Percentiles rank a stretch among this genome's conserved stretches.
These are phyloP conservation scores for Mycena albidolilacea DNA, from an alignment of 768 basidiomycete genomes.

Conservation along the genomic window DNA sequence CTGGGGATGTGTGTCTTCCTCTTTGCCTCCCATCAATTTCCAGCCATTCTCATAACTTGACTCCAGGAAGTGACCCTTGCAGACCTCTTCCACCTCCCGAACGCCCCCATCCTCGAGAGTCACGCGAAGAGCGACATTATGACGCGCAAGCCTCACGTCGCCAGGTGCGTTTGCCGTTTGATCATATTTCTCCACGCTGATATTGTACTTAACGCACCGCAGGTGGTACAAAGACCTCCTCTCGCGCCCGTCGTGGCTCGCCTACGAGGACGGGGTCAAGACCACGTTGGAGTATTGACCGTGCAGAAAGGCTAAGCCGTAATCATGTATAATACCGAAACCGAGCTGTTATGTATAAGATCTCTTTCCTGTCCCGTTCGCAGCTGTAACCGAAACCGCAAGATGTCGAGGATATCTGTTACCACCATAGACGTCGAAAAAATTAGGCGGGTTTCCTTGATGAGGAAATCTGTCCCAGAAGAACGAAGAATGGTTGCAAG, in stretches of 20 bases:
- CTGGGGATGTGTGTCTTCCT: slow-evolving; percentile 1
- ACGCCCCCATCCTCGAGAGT: not conserved
- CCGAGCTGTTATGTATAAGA: too few relatives aligned
- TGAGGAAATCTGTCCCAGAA: too few relatives aligned
- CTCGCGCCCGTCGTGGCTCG: slow-evolving; percentile 6
- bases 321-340: too few relatives aligned
- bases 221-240: slow-evolving; percentile 10
- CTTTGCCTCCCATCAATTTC: not conserved
- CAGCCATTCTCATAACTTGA: too few relatives aligned
- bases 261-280: slow-evolving; percentile 1
- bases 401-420: too few relatives aligned
- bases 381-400: too few relatives aligned
- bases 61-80: slow-evolving; percentile 5
- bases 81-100: slow-evolving; percentile 11
- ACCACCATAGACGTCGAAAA: too few relatives aligned
- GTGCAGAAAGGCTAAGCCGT: not conserved
- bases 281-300: slow-evolving; percentile 4
- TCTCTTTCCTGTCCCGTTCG: too few relatives aligned
- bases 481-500: too few relatives aligned
- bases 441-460: too few relatives aligned
- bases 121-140: not conserved
- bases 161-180: not conserved
- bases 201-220: not conserved
- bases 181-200: not conserved
- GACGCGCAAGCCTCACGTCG: slow-evolving; percentile 12